Percentiles rank a stretch among this genome's conserved stretches.
These are phyloP conservation scores for Fraxinus angustifolia DNA, from an alignment of 305 asterid species.

Conservation along the genomic window DNA sequence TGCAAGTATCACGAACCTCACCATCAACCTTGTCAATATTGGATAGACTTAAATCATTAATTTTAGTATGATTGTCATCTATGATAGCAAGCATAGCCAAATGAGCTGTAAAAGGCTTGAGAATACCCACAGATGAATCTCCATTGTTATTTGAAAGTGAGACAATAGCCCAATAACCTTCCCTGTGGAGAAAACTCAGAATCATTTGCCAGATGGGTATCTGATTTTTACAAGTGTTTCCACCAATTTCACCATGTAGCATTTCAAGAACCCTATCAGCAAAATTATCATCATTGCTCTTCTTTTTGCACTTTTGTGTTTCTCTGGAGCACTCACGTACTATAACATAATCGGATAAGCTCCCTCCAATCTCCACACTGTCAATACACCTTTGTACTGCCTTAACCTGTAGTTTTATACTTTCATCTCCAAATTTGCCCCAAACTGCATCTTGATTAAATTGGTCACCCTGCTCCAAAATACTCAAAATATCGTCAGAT, in stretches of 20 bases:
- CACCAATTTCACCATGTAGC: constrained; percentile 51
- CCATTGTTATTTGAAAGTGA: constrained; percentile 51
- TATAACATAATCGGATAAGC: constrained; percentile 42
- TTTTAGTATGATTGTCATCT: constrained; percentile 28
- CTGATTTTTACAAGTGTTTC: constrained; percentile 26
- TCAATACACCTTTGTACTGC: constrained; percentile 42
- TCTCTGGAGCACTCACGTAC: constrained; percentile 50
- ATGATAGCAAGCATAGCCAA: constrained; percentile 51
- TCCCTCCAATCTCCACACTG: constrained; percentile 29
- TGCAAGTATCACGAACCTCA: constrained; percentile 20
- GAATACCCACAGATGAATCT: constrained; percentile 41
- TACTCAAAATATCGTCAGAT: constrained; percentile 29
- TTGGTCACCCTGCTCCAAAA: constrained; percentile 29
- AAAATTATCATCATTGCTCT: constrained; percentile 32
- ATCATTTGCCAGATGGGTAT: constrained; percentile 75
- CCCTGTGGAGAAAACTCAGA: constrained; percentile 62
- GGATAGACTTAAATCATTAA: constrained; percentile 23
- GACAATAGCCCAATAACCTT: constrained; percentile 63
- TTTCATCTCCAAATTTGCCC: constrained; percentile 39
- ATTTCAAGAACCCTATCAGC: constrained; percentile 61
- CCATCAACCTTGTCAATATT: constrained; percentile 15
- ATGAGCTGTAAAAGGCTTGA: constrained; percentile 73
- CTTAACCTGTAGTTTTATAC: constrained; percentile 52
- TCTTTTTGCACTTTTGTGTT: constrained; percentile 33
- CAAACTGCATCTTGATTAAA: constrained; percentile 28